Conservation (phyloP, 1,284 basidiomycete genomes). For the Boletellus sp. region DNA sequence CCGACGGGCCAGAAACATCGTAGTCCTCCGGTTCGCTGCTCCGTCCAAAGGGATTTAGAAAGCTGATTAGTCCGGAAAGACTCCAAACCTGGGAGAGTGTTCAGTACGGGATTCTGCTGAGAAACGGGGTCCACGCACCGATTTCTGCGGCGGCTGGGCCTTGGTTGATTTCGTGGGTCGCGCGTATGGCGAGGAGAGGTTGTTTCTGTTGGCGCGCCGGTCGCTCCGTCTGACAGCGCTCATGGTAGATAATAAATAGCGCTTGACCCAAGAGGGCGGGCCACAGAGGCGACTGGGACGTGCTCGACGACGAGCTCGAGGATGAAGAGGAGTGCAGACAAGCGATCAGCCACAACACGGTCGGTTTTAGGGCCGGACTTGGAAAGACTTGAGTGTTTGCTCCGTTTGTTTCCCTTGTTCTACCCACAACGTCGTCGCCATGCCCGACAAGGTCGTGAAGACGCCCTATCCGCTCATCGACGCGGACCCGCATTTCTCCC, state of each 20-base stretch:
- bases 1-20: constrained; percentile 19
- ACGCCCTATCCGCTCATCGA: constrained; percentile 86
- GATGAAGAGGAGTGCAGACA: constrained; percentile 17
- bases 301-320: constrained; percentile 9
- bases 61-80: constrained; percentile 43
- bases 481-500: constrained; percentile 84
- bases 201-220: constrained; percentile 39
- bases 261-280: constrained; percentile 7
- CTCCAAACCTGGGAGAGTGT: constrained; percentile 46
- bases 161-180: constrained; percentile 25
- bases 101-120: neutral
- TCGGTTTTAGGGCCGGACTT: constrained; percentile 32
- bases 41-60: constrained; percentile 45
- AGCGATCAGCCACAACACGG: constrained; percentile 11
- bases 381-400: constrained; percentile 10
- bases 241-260: constrained; percentile 35
- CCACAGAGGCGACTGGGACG: neutral
- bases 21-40: constrained; percentile 19
- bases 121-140: constrained; percentile 32
- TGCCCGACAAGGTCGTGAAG: constrained; percentile 69
- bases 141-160: constrained; percentile 37
- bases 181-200: constrained; percentile 34
- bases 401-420: constrained; percentile 7
- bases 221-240: constrained; percentile 48
- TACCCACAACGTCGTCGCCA: constrained; percentile 32